phyloP scores from a whole-genome alignment of 257 asterid genomes.

The Solanum medicagineum region DNA sequence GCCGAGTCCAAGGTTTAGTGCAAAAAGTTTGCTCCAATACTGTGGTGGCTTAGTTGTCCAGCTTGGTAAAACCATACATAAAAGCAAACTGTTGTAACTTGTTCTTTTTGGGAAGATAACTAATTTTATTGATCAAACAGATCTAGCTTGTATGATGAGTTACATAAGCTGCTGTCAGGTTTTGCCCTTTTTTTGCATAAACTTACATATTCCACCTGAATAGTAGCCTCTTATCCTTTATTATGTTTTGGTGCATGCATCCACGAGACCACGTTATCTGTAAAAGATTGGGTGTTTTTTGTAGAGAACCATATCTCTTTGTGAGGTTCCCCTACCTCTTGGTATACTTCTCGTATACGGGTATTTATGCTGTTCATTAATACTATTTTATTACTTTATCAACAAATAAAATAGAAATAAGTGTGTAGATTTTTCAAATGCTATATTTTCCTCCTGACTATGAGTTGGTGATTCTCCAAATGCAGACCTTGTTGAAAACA shows the following conservation, averaged over 20 bases:
- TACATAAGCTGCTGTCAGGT: background rate
- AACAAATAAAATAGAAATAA: background rate
- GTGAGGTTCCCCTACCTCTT: background rate
- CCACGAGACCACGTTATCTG: background rate
- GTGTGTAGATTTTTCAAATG: background rate
- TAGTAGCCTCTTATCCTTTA: background rate
- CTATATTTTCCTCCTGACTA: constrained; percentile 1
- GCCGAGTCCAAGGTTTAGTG: background rate
- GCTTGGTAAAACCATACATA: background rate
- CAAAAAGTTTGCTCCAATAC: background rate
- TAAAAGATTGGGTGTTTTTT: background rate
- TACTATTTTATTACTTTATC: background rate
- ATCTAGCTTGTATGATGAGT: background rate
- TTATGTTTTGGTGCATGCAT: background rate
- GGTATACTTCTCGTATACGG: background rate
- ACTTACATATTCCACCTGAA: background rate
- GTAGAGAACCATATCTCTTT: background rate
- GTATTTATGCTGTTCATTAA: background rate
- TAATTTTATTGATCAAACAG: background rate
- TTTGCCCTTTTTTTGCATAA: background rate
- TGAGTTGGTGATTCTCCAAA: constrained; percentile 2
- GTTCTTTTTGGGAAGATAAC: background rate
- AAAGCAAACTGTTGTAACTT: background rate
- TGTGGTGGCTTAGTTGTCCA: background rate
- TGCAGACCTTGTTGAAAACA: constrained; percentile 85